Percentiles rank a stretch among this genome's conserved stretches.
phyloP scores from a whole-genome alignment of 495 filamentous ascomycete species.

The Xylaria bambusicola region DNA sequence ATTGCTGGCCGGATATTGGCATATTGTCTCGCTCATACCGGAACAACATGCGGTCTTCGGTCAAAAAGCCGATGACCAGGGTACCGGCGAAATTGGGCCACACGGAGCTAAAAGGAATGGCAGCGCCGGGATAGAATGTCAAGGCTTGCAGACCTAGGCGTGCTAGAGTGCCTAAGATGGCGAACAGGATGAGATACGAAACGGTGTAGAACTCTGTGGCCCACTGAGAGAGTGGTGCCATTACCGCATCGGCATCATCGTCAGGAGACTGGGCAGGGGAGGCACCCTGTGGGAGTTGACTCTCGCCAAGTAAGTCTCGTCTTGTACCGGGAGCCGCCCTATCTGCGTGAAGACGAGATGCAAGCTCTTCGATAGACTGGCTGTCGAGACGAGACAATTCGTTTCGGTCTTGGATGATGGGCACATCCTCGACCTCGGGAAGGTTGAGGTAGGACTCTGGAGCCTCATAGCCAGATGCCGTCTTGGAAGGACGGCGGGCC shows the following conservation, averaged over 20 bases:
- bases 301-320: not conserved
- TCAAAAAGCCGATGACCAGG: slow-evolving; percentile 81
- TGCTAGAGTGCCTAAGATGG: slow-evolving; percentile 82
- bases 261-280: not conserved
- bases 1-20: not conserved
- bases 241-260: not conserved
- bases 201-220: slow-evolving; percentile 75
- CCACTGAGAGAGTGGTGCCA: slow-evolving; percentile 48
- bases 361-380: slow-evolving; percentile 26
- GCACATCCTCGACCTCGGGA: slow-evolving; percentile 46
- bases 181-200: slow-evolving; percentile 84
- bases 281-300: not conserved
- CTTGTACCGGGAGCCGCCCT: slow-evolving; percentile 1
- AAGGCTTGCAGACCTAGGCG: slow-evolving; percentile 80
- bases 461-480: slow-evolving; percentile 42
- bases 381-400: slow-evolving; percentile 36
- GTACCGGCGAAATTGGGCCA: slow-evolving; percentile 93
- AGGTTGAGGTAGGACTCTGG: slow-evolving; percentile 52
- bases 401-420: slow-evolving; percentile 48
- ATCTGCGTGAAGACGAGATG: slow-evolving; percentile 21
- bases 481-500: no score
- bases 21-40: slow-evolving; percentile 36
- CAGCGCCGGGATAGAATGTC: slow-evolving; percentile 77
- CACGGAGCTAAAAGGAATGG: slow-evolving; percentile 69
- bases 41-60: slow-evolving; percentile 79